Evolutionary conservation across 257 asterid species (phyloP).

Genomic region (Salvia rosmarinus): DNA sequence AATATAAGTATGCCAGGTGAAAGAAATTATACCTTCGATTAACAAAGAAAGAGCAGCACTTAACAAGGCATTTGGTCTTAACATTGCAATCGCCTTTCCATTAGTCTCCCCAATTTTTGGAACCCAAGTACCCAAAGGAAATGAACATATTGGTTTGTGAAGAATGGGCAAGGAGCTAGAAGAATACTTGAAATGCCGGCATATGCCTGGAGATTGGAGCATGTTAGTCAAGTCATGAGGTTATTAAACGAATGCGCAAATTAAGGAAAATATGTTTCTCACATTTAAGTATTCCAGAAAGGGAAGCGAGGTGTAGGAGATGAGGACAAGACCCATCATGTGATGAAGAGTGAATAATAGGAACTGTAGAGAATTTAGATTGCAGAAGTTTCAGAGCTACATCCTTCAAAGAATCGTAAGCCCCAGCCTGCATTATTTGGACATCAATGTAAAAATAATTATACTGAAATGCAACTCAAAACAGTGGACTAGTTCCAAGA

Average conservation of each 20-base stretch:
- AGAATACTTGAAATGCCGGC: slow-evolving; percentile 77
- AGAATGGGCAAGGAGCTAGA: slow-evolving; percentile 76
- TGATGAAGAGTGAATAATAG: slow-evolving; percentile 68
- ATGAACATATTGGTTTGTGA: slow-evolving; percentile 67
- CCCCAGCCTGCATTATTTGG: slow-evolving; percentile 58
- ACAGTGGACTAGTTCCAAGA: slow-evolving; percentile 2
- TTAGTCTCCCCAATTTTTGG: slow-evolving; percentile 71
- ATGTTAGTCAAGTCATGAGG: slow-evolving; percentile 36
- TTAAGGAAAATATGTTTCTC: slow-evolving; percentile 35
- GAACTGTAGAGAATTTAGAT: slow-evolving; percentile 62
- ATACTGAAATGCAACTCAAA: slow-evolving; percentile 12
- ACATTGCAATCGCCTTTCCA: slow-evolving; percentile 66
- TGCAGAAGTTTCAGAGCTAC: slow-evolving; percentile 67
- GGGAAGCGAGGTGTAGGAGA: slow-evolving; percentile 71
- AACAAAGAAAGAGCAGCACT: slow-evolving; percentile 66
- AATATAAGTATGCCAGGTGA: slow-evolving; percentile 19
- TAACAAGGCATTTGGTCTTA: slow-evolving; percentile 66
- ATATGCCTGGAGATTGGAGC: slow-evolving; percentile 51
- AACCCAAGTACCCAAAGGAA: slow-evolving; percentile 81
- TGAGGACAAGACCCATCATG: slow-evolving; percentile 66
- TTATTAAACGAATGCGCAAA: neutral
- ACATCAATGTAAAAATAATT: slow-evolving; percentile 26
- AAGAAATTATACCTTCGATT: slow-evolving; percentile 58
- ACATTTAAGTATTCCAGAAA: slow-evolving; percentile 77
- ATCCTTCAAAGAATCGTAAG: slow-evolving; percentile 65